Evolutionary conservation across 78 protist genomes (phyloP).

Genomic region (Dictyostelium capitatum): DNA sequence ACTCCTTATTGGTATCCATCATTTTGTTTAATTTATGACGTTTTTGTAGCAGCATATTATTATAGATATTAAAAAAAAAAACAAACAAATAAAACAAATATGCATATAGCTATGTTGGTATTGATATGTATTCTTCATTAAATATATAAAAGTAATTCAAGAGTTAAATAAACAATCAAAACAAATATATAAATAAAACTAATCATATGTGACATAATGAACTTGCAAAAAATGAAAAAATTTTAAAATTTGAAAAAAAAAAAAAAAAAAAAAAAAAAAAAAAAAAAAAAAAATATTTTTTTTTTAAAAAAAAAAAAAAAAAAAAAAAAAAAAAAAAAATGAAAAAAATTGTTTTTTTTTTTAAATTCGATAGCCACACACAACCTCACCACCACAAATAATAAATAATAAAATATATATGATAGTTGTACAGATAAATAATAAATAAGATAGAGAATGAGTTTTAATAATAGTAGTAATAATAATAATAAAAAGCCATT

Average conservation of each 20-base stretch:
- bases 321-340: not conserved
- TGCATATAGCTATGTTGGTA: not conserved
- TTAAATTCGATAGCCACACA: too few species aligned
- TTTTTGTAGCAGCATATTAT: not conserved
- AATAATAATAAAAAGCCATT: slow-evolving; percentile 30
- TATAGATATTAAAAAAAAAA: not conserved
- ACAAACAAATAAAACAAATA: not conserved
- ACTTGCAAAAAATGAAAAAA: too few species aligned
- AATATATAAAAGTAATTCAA: not conserved
- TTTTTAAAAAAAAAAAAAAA: not conserved
- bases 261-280: too few species aligned
- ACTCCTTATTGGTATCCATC: slow-evolving; percentile 23
- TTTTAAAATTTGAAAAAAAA: too few species aligned
- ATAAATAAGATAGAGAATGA: not conserved
- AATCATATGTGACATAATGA: too few species aligned
- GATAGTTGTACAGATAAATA: not conserved
- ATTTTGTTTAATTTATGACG: not conserved
- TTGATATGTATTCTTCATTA: not conserved
- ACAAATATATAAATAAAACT: too few species aligned
- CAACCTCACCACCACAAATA: too few species aligned
- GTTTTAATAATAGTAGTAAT: not conserved
- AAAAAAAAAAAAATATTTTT: not conserved
- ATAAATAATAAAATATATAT: not conserved
- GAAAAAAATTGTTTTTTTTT: not conserved
- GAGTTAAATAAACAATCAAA: too few species aligned